Evolutionary conservation across 139 green algal species (phyloP), one percentile per base, ranked within the genome.

Genomic region (Trebouxia sp.): DNA sequence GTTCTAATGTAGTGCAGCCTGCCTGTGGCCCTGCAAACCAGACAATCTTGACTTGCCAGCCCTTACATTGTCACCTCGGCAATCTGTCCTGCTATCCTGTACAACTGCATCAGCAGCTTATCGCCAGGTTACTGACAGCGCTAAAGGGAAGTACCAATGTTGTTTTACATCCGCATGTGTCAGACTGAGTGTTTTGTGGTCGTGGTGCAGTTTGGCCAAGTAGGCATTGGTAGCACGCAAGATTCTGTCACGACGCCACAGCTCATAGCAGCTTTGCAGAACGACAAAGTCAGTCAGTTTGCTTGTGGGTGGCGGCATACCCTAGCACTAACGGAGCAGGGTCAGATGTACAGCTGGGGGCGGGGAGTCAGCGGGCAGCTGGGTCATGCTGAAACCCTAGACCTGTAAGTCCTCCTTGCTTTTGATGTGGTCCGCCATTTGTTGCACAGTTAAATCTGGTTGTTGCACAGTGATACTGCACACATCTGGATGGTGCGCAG

Each of bases 221-320:
- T 95, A 53, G 93, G 93, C 14, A 79, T 94, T 5, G 91, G 90
- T 26, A 55, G 35, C 28, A 80, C 28, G 3, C 17, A 37, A 26
- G 70, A 84, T 17, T 65, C 39, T 12, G 75, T 69, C 3, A 53
- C 43, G 15, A 28, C 37, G 37, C 62, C 69, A 48, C 35, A 78
- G 26, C 80, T 38, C 43, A 66, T 91, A 26, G 55, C 42, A 15
- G 81, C 58, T 26, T 32, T 84, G 14, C 50, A 39, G 38, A 47
- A 45, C 22, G 41, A 41, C 20, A 65, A 42, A 0, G 84, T 97
- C 0, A 51, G 58, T 30, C 53, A 84, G 76, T 84, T 98, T 62
- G 83, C 90, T 20, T 97, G 92, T 84, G 95, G 94, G 15, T 98
- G 94, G 94, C 86, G 92, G 32, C 95, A 98, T 87, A 95, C 91